phyloP scores from a whole-genome alignment of 495 filamentous ascomycete species.

The Daldinia decipiens region DNA sequence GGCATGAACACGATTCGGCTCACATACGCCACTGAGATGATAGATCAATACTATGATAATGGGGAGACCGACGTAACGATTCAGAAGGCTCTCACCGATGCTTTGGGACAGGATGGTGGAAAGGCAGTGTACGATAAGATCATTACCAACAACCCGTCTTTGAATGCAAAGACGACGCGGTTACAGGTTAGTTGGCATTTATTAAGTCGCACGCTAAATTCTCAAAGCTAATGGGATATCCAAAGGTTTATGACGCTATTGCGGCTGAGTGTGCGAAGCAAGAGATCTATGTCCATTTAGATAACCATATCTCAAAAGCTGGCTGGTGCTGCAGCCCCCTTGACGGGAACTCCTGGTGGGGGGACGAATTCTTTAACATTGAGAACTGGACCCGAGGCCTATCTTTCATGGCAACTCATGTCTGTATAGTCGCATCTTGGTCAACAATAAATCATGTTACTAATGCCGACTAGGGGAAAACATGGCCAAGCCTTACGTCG shows the following conservation, averaged over 20 bases:
- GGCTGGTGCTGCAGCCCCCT: slow-evolving; percentile 64
- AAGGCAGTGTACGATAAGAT: slow-evolving; percentile 54
- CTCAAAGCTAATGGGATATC: slow-evolving; percentile 2
- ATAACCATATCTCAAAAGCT: slow-evolving; percentile 69
- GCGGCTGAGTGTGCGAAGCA: slow-evolving; percentile 59
- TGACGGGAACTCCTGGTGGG: slow-evolving; percentile 69
- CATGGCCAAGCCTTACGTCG: slow-evolving; percentile 58
- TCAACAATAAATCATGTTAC: neutral
- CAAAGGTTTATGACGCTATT: slow-evolving; percentile 61
- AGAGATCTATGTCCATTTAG: slow-evolving; percentile 65
- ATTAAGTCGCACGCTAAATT: neutral
- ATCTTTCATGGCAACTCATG: slow-evolving; percentile 63
- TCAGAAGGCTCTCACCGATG: slow-evolving; percentile 55
- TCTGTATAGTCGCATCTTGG: slow-evolving; percentile 36
- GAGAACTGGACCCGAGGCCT: slow-evolving; percentile 64
- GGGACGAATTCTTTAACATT: slow-evolving; percentile 63
- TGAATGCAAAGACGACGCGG: slow-evolving; percentile 56
- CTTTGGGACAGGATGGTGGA: slow-evolving; percentile 56
- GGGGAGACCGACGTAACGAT: slow-evolving; percentile 59
- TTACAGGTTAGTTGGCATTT: slow-evolving; percentile 50
- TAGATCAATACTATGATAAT: slow-evolving; percentile 64
- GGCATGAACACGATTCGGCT: slow-evolving; percentile 66
- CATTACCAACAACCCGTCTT: slow-evolving; percentile 57
- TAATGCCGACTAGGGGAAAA: slow-evolving; percentile 50
- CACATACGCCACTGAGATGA: slow-evolving; percentile 67